Evolutionary conservation across 2,329 filamentous ascomycete genomes (phyloP), one percentile per base, ranked within the genome.

Genomic region (Sphaceloma murrayae): DNA sequence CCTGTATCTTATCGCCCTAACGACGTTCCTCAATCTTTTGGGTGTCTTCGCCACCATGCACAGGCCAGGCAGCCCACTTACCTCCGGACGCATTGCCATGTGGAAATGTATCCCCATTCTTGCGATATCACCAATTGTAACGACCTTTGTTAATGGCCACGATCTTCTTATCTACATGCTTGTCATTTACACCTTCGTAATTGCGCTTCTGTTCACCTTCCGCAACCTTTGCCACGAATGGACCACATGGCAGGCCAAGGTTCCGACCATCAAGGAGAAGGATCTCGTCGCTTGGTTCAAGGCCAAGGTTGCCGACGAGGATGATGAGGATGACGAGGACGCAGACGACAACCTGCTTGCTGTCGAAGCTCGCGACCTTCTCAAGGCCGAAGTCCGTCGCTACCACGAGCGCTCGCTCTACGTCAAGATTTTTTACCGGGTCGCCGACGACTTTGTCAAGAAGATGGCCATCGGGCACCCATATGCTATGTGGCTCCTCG

Each of bases 11-110:
- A 58, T 77, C 24, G 65, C 67, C 17, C 59, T 80, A 31, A 74
- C 75, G 5, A 68, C 73, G 2, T 80, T 79, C 53, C 67, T 80
- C 29, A 73, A 72, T 11, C 57, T 75, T 1, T 65, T 80, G 29
- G 48, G 48, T 18, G 45, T 50, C 16, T 44, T 50, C n/a, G 48
- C 48, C 11, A 50, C 48, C 8, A 50, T 48, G 39, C 48, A 50
- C 29, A 44, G 48, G 11, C 34, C 42, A 5, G 48, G 46, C 13
- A 46, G 46, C 27, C 48, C 48, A 8, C 30, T 50, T 14, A 48
- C 43, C 9, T 77, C 73, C n/a, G 74, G 75, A 0, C 69, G 76
- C 17, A 71, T 67, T 34, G 59, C 73, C 2, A 72, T 78, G 36
- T 72, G 76, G 49, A 56, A 62, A 11, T 72, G 72, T 24, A 67